phyloP scores from a whole-genome alignment of 805 yeast species.

The Saccharomycopsis selenospora region DNA sequence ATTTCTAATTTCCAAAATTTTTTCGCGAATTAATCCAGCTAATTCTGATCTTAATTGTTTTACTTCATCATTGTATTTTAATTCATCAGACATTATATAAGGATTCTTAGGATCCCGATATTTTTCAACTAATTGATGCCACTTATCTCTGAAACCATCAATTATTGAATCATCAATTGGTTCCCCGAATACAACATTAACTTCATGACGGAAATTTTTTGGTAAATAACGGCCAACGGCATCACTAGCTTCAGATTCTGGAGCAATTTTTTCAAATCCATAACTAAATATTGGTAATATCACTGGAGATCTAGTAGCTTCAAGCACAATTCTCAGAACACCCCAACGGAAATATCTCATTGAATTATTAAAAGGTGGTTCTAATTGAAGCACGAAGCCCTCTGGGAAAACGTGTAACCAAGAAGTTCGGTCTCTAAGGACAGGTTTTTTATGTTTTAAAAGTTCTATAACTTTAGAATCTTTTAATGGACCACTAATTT shows the following conservation, averaged over 20 bases:
- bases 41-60: conserved; percentile 58
- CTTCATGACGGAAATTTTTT: conserved; percentile 55
- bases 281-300: conserved; percentile 78
- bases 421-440: conserved; percentile 55
- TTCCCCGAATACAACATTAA: conserved; percentile 65
- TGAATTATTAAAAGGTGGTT: conserved; percentile 73
- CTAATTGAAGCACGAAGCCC: conserved; percentile 81
- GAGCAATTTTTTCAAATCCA: conserved; percentile 83
- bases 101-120: conserved; percentile 46
- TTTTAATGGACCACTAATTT: not conserved
- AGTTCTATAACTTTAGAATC: conserved; percentile 18
- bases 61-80: conserved; percentile 60
- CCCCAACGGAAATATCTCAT: conserved; percentile 98
- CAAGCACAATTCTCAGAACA: conserved; percentile 72
- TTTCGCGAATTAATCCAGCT: conserved; percentile 59
- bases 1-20: conserved; percentile 45
- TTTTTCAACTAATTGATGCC: conserved; percentile 57
- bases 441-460: conserved; percentile 32
- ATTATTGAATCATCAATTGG: conserved; percentile 56
- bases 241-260: conserved; percentile 56
- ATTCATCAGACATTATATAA: conserved; percentile 50
- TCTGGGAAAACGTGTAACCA: conserved; percentile 97
- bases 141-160: conserved; percentile 53
- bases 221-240: conserved; percentile 56
- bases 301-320: conserved; percentile 75